phyloP scores from a whole-genome alignment of 2,329 filamentous ascomycete genomes.

The Cladophialophora chaetospira region DNA sequence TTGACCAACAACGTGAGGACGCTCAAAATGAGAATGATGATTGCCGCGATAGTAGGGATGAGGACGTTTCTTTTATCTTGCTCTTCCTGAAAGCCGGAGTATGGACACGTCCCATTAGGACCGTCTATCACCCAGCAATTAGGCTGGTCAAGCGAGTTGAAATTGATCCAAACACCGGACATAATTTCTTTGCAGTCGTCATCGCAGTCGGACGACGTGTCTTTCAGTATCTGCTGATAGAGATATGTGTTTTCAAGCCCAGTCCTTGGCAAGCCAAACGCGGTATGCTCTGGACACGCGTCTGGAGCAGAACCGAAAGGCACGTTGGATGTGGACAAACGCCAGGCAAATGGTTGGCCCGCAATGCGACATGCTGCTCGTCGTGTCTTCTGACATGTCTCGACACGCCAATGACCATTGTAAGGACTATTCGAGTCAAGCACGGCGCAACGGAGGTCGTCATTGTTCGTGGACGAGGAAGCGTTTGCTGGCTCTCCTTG shows the following conservation, averaged over 20 bases:
- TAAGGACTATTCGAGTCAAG: constrained; percentile 47
- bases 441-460: constrained; percentile 57
- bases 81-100: constrained; percentile 48
- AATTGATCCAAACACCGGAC: constrained; percentile 58
- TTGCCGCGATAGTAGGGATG: constrained; percentile 63
- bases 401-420: constrained; percentile 60
- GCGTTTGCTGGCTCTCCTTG: constrained; percentile 56
- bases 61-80: constrained; percentile 54
- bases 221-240: constrained; percentile 43
- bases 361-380: constrained; percentile 60
- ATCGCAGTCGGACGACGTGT: constrained; percentile 34
- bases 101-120: constrained; percentile 60
- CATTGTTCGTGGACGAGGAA: constrained; percentile 34
- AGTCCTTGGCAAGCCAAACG: constrained; percentile 61
- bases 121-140: constrained; percentile 65
- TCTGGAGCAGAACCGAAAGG: constrained; percentile 49
- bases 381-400: constrained; percentile 56
- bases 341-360: constrained; percentile 60
- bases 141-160: constrained; percentile 59
- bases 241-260: constrained; percentile 66
- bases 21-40: constrained; percentile 64
- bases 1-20: constrained; percentile 65
- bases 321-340: constrained; percentile 47
- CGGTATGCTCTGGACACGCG: constrained; percentile 52
- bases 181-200: constrained; percentile 25